These are phyloP conservation scores for Rhytidhysteron rufulum DNA, from an alignment of 2,329 filamentous ascomycete genomes.

Conservation along the genomic window DNA sequence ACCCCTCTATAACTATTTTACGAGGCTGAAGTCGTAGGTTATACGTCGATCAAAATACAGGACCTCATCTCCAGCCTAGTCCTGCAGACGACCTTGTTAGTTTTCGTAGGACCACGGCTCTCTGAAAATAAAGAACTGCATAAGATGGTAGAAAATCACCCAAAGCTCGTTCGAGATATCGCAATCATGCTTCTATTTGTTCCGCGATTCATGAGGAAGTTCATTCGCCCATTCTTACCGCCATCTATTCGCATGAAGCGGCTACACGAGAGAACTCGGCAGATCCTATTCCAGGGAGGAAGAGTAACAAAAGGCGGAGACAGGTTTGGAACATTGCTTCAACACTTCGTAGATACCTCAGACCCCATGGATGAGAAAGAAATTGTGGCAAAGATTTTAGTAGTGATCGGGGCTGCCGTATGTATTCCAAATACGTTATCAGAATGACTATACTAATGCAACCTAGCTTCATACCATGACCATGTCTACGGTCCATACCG, in stretches of 20 bases:
- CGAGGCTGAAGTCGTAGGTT: too few species aligned
- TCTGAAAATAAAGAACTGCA: not conserved
- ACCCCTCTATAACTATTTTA: too few species aligned
- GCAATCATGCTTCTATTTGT: not conserved
- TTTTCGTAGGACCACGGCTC: not conserved
- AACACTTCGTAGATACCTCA: constrained; percentile 6
- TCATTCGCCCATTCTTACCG: constrained; percentile 3
- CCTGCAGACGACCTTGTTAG: not conserved
- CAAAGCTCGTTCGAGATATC: not conserved
- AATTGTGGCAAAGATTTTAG: constrained; percentile 6
- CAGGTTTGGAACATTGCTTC: constrained; percentile 1
- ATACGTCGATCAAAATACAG: too few species aligned
- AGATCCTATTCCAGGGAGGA: not conserved
- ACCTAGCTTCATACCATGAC: too few species aligned
- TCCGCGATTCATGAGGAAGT: not conserved
- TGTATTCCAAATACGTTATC: not conserved
- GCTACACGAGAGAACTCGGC: constrained; percentile 1
- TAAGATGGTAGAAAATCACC: not conserved
- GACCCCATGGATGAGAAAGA: constrained; percentile 5
- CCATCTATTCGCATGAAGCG: constrained; percentile 2
- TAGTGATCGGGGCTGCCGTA: constrained; percentile 3
- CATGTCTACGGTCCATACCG: too few species aligned
- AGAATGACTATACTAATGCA: not conserved
- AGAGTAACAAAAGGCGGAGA: not conserved
- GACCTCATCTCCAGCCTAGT: not conserved